A percentile compares a stretch with the other conserved stretches of the same genome.
phyloP scores from a whole-genome alignment of 345 rosid species.

The Acer saccharum region DNA sequence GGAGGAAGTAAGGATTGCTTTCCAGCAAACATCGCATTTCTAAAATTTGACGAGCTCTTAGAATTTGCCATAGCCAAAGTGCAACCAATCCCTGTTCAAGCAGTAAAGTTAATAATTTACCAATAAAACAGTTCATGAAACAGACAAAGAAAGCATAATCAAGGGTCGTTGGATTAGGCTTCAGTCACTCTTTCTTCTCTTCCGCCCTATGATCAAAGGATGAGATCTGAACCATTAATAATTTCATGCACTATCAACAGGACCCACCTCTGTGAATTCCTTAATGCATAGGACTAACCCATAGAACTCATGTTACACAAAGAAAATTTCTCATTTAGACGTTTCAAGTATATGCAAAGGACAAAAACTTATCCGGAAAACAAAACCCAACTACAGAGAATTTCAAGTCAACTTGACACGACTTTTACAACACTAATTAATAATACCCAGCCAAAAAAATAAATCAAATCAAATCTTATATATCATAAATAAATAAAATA shows the following conservation, averaged over 20 bases:
- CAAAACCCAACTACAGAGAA: neutral
- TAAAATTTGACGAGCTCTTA: slow-evolving; percentile 70
- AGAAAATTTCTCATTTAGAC: neutral
- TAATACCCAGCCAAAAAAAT: neutral
- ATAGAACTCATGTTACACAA: neutral
- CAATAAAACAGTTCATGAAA: neutral
- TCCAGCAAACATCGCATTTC: slow-evolving; percentile 67
- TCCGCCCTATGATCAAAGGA: neutral
- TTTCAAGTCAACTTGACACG: neutral
- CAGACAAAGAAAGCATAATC: neutral
- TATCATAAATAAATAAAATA: neutral
- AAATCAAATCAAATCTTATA: neutral
- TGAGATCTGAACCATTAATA: neutral
- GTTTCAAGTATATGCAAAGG: too few relatives aligned
- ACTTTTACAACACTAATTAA: neutral
- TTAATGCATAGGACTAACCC: neutral
- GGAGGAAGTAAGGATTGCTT: slow-evolving; percentile 93
- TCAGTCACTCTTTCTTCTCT: neutral
- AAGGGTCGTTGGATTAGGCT: neutral
- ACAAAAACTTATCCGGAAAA: neutral
- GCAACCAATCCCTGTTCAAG: slow-evolving; percentile 39
- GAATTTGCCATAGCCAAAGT: slow-evolving; percentile 69
- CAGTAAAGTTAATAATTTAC: slow-evolving; percentile 1
- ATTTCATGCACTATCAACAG: neutral
- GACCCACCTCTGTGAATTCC: neutral